These are phyloP conservation scores for Kazachstania taianensis DNA, from an alignment of 805 yeast species.

Conservation along the genomic window DNA sequence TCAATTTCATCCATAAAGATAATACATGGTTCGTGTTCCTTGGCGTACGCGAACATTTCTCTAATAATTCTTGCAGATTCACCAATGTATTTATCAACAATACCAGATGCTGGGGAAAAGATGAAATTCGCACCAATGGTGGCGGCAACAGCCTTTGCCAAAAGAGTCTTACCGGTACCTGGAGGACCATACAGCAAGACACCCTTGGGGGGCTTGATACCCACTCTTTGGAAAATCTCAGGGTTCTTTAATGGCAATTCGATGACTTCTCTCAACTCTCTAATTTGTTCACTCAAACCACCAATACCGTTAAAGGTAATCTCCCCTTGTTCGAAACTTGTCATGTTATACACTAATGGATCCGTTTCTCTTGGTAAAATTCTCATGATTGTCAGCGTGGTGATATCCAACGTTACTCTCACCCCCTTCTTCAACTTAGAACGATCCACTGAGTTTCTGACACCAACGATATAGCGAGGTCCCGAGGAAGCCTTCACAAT, in stretches of 20 bases:
- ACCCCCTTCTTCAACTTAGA: conserved; percentile 83
- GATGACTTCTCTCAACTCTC: conserved; percentile 94
- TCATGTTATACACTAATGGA: conserved; percentile 96
- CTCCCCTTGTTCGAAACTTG: conserved; percentile 96
- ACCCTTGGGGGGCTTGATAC: conserved; percentile 98
- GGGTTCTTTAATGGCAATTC: conserved; percentile 96
- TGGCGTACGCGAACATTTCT: conserved; percentile 97
- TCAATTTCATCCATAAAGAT: conserved; percentile 98
- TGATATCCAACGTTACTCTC: conserved; percentile 94
- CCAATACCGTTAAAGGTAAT: conserved; percentile 91
- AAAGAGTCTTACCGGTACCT: conserved; percentile 92
- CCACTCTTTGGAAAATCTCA: conserved; percentile 88
- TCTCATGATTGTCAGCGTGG: conserved; percentile 95
- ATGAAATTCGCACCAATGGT: conserved; percentile 97
- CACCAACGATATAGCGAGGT: conserved; percentile 95
- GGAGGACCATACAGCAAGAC: conserved; percentile 96
- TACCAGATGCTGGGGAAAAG: conserved; percentile 96
- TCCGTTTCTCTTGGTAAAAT: conserved; percentile 96
- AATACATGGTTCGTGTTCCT: conserved; percentile 95
- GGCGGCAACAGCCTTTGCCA: conserved; percentile 97
- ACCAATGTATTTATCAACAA: conserved; percentile 96
- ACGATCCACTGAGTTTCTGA: conserved; percentile 84
- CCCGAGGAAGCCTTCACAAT: conserved; percentile 96
- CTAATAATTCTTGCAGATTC: conserved; percentile 93
- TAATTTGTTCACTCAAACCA: conserved; percentile 89